Evolutionary conservation across 2,329 filamentous ascomycete species (phyloP), one percentile per base, ranked within the genome.

Genomic region (Fulvia fulva): DNA sequence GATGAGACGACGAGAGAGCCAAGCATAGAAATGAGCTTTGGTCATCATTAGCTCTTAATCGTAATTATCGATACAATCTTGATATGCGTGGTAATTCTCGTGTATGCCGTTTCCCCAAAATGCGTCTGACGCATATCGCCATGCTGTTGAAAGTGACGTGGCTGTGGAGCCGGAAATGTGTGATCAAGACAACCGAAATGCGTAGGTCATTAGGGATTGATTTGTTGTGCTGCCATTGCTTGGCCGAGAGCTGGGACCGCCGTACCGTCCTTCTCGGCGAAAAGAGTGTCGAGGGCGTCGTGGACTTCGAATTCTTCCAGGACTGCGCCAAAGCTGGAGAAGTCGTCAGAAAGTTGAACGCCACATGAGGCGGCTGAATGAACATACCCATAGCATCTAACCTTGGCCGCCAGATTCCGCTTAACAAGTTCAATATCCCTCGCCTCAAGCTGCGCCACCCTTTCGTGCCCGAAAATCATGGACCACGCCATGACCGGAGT

Each of bases 401-500:
- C 86, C 76, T 96, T 97, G 57, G 82, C 82, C 66, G 84, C 79
- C 57, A 97, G 80, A 23, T 60, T 58, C 25, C 54, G 55, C 51
- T 66, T 64, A 51, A 66, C 53, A 16, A 58, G 54, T 53, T 66
- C 62, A 25, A 66, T 52, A 37, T 66, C 64, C 25, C 41, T 22
- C 22, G 55, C 55, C 19, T 51, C 59, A 34, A 96, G 76, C 64
- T 88, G 85, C 5, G 72, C 71, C 63, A 93, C 85, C 61, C 87
- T 81, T 25, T 87, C 83, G 73, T 94, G 87, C 47, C 80, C 82
- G 62, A 91, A 78, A 51, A 97, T 82, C 76, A 90, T 88, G 51
- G 90, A 88, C 85, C 94, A 93, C 0, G 92, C 92, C 90, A 96
- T 96, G 65, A 97, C 89, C 0, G 94, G 94, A 19, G 93, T 97